phyloP scores from a whole-genome alignment of 345 rosid species.

The Trapa bicornis region DNA sequence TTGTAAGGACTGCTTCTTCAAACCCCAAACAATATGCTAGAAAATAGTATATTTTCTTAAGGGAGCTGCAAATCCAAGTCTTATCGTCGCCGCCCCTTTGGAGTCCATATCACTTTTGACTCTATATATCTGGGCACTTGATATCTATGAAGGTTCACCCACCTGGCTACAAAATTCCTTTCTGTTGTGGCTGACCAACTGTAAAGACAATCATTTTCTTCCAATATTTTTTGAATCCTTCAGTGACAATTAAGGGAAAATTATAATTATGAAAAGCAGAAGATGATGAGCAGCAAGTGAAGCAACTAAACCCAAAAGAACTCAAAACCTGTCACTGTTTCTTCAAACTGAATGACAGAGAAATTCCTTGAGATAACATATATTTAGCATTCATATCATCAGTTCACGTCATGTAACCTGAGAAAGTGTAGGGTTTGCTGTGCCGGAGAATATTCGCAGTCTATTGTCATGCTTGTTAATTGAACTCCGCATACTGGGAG shows the following conservation, averaged over 20 bases:
- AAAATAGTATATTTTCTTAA: no score
- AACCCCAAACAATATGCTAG: no score
- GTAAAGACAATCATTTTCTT: background rate
- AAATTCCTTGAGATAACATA: background rate
- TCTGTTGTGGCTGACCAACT: background rate
- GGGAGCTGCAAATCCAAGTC: no score
- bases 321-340: background rate
- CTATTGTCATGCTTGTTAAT: conserved; percentile 41
- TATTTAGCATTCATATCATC: background rate
- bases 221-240: background rate
- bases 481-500: conserved; percentile 25
- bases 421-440: conserved; percentile 78
- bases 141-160: no score
- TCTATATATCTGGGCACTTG: no score
- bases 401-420: conserved; percentile 31
- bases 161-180: no score
- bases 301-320: background rate
- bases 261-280: background rate
- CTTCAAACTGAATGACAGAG: background rate
- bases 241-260: background rate
- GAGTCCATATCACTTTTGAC: no score
- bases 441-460: conserved; percentile 84
- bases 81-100: no score
- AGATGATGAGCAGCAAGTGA: background rate
- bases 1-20: no score